phyloP scores from a whole-genome alignment of 2,329 filamentous ascomycete species.

The Diaporthe caulivora region DNA sequence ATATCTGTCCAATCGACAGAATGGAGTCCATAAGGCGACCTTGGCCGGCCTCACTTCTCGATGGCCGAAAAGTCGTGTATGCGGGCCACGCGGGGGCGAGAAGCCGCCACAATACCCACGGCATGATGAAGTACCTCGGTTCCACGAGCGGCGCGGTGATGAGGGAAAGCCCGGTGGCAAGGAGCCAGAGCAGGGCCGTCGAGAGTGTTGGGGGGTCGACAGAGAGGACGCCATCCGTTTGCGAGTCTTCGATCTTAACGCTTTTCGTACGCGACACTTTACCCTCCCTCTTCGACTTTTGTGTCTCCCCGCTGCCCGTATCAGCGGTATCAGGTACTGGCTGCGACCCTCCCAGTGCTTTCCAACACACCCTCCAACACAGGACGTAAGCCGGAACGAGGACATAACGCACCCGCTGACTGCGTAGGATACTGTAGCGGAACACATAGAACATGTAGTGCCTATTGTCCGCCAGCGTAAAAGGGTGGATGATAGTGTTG shows the following conservation, averaged over 20 bases:
- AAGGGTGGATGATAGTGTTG: conserved; percentile 96
- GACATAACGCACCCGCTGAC: conserved; percentile 73
- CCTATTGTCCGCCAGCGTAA: conserved; percentile 94
- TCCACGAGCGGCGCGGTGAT: conserved; percentile 93
- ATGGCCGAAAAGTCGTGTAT: conserved; percentile 31
- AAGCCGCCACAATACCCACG: conserved; percentile 93
- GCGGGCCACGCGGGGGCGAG: conserved; percentile 71
- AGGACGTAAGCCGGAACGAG: conserved; percentile 78
- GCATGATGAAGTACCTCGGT: conserved; percentile 94
- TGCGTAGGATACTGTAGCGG: conserved; percentile 79
- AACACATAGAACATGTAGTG: conserved; percentile 99
- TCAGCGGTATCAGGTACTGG: conserved; percentile 16
- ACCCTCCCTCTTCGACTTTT: background rate
- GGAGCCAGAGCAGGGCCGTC: conserved; percentile 69
- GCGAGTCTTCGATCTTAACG: conserved; percentile 42
- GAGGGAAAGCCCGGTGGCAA: conserved; percentile 81
- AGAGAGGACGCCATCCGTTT: background rate
- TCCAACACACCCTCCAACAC: conserved; percentile 77
- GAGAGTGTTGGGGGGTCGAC: conserved; percentile 57
- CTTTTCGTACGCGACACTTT: background rate
- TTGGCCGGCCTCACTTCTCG: conserved; percentile 29
- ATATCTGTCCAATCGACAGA: conserved; percentile 39
- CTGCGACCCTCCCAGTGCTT: conserved; percentile 65
- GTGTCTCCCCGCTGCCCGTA: background rate
- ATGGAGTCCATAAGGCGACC: conserved; percentile 17